phyloP scores from a whole-genome alignment of 352 stramenopile species.

The Thalassiosira exigua region DNA sequence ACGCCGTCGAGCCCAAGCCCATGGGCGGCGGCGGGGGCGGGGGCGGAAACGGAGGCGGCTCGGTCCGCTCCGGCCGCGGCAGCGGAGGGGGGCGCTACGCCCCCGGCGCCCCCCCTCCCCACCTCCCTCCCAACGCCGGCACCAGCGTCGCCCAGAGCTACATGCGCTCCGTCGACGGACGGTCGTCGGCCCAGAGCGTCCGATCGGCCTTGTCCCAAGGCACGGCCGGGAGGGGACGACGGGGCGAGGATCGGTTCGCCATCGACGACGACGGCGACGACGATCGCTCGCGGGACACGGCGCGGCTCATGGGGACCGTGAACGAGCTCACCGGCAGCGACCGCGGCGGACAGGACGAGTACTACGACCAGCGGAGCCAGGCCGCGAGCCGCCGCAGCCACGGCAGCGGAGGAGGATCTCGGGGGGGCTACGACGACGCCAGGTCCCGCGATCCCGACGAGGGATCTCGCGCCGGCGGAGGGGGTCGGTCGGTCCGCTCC shows the following conservation, averaged over 20 bases:
- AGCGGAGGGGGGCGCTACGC: no score
- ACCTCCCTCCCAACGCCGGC: no score
- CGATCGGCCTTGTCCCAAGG: constrained; percentile 10
- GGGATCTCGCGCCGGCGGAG: not conserved
- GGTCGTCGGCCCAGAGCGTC: constrained; percentile 17
- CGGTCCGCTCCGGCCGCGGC: not conserved
- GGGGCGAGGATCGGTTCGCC: constrained; percentile 9
- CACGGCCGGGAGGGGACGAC: not conserved
- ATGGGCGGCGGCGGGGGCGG: not conserved
- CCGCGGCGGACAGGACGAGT: not conserved
- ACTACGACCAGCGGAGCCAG: constrained; percentile 2
- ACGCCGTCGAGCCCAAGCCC: not conserved
- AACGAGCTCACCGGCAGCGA: constrained; percentile 11
- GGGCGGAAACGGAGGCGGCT: not conserved
- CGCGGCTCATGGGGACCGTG: constrained; percentile 13
- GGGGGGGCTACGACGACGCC: no score
- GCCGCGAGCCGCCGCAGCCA: not conserved
- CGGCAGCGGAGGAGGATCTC: constrained; percentile 15
- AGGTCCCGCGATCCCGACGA: not conserved
- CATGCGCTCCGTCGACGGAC: not conserved
- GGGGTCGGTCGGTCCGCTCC: not conserved
- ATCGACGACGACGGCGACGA: not conserved
- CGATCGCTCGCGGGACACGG: constrained; percentile 20
- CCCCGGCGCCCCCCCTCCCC: no score
- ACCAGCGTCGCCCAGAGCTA: constrained; percentile 5